Evolutionary conservation across 129 eudicot genomes (phyloP).

Genomic region (Arctium minus): DNA sequence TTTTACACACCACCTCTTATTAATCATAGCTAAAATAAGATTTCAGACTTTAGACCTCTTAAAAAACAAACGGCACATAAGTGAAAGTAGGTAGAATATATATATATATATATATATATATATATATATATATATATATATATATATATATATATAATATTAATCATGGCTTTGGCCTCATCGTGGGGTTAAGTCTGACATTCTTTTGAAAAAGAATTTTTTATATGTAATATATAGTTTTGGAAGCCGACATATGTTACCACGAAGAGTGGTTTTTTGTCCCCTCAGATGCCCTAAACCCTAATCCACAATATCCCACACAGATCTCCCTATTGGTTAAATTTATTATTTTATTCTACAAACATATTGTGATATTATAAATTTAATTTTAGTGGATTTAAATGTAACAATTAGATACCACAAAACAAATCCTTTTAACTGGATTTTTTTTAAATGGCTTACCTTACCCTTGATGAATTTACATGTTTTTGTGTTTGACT

Average conservation of each 20-base stretch:
- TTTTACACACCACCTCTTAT: too few relatives aligned
- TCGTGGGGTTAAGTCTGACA: constrained; percentile 52
- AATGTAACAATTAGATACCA: neutral
- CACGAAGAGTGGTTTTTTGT: constrained; percentile 42
- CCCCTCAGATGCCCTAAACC: constrained; percentile 25
- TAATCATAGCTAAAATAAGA: too few relatives aligned
- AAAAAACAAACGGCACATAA: too few relatives aligned
- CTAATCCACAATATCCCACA: constrained; percentile 10
- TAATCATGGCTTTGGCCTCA: constrained; percentile 28
- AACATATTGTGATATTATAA: neutral
- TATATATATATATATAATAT: neutral
- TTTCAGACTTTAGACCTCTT: too few relatives aligned
- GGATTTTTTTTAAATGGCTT: neutral
- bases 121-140: too few relatives aligned
- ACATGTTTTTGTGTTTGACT: too few relatives aligned
- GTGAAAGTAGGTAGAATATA: too few relatives aligned
- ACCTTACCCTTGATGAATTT: too few relatives aligned
- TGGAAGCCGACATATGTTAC: constrained; percentile 32
- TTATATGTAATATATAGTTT: neutral
- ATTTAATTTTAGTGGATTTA: neutral
- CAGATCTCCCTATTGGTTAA: constrained; percentile 11
- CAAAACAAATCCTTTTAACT: neutral
- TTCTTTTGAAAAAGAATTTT: constrained; percentile 9
- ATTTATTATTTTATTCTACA: neutral
- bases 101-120: too few relatives aligned